Base-by-base conservation (phyloP, 2,329 filamentous ascomycete genomes). In the Hymenoscyphus occultus region DNA sequence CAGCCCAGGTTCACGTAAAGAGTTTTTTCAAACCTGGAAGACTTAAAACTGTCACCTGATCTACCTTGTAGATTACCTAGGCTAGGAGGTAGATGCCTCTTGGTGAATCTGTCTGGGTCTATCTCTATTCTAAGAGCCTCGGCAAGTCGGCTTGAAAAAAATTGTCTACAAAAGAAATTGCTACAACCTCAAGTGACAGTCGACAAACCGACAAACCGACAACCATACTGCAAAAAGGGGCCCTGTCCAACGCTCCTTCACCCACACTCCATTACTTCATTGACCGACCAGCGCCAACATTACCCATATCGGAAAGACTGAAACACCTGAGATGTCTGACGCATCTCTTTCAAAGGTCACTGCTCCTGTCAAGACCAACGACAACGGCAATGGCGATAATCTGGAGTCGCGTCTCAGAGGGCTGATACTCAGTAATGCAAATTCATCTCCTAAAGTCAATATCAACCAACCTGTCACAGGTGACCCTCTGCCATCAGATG, bases 381-480 rank as follows among this genome's bases (percentile, higher is more conserved):
- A 10, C 35, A 39, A 39, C 16, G 61, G 63, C 42, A 66, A 59
- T 45, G 65, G 67, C 63, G 65, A 64, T 56, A 64, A 70, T 48
- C 77, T 88, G 7, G 87, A 90, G 72, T 80, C 83, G 60, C 84
- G 82, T 62, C 76, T 90, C 48, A 83, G 86, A 57, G 80, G 78
- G 65, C 82, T 90, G 75, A 88, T 88, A 39, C 78, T 90, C 60
- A 81, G 78, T 67, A 85, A 86, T 72, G 77, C 78, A 59, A 76
- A 64, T 45, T 31, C 64, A 63, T 71, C 75, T 39, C 48, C 48
- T 4, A 51, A 51, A 7, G n/a, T 12, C 45, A 51, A 28, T 51
- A 54, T 12, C 22, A 68, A 35, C 39, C 31, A 48, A 65, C 48
- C 56, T 16, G 28, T 19, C 22, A 22, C n/a, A 19, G 19, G 39